Evolutionary conservation across 2,329 filamentous ascomycete genomes (phyloP), one percentile per base, ranked within the genome.

Genomic region (Knufia fluminis): DNA sequence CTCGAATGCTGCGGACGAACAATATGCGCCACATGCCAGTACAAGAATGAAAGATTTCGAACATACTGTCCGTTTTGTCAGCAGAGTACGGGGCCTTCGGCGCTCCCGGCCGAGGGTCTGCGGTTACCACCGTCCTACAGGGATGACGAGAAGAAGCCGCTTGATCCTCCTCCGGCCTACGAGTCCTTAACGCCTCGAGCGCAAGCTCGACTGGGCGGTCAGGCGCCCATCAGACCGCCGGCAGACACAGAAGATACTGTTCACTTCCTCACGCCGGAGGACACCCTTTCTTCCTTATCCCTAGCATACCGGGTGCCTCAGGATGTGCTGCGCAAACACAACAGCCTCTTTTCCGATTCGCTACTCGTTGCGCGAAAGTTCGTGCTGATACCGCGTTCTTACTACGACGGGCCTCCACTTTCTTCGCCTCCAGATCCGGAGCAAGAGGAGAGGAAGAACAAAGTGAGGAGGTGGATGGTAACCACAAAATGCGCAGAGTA

Each of bases 401-500:
- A 78, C 61, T 87, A 85, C 68, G 79, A 78, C 57, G 80, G 74
- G 3, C 80, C 54, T 10, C 39, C 56, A 12, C 38, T 60, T 20
- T 56, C 54, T 1, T 49, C 50, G n/a, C 56, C 56, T 9, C 58
- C 58, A 4, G 53, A 59, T 48, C 52, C 57, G 2, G 85, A 87
- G 61, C 83, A 85, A 40, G 85, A 88, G 60, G 82, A 86, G 66
- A 70, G 80, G 54, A 90, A 86, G 67, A 74, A 70, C 16, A 82
- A 82, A 61, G 74, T 91, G 28, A 74, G 86, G 36, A 77, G 83
- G 53, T 91, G 83, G 72, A 90, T 90, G 86, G 80, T 87, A 1
- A 74, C 75, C 1, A 86, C 82, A 67, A 91, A 91, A 63, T 83
- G 58, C 46, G 49, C 58, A 7, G 56, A 60, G 17, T 81, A 81